These are phyloP conservation scores for Ophiocordyceps sinensis DNA, from an alignment of 2,329 filamentous ascomycete genomes.

Conservation along the genomic window DNA sequence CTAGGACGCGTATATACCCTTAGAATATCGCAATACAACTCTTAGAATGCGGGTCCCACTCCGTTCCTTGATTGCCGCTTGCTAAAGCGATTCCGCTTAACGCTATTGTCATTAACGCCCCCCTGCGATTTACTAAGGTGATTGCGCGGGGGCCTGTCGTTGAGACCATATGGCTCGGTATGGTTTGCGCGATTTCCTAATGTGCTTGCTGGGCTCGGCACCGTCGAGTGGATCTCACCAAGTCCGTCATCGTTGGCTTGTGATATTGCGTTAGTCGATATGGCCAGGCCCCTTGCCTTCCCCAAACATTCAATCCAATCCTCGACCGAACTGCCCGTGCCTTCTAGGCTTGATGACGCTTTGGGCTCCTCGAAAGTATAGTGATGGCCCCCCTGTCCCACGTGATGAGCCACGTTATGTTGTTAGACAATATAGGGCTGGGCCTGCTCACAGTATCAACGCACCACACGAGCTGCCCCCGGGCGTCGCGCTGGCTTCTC, in stretches of 20 bases:
- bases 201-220: conserved; percentile 68
- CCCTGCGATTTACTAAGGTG: conserved; percentile 46
- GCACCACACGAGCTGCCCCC: conserved; percentile 76
- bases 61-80: conserved; percentile 90
- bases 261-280: conserved; percentile 54
- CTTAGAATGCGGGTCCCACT: conserved; percentile 70
- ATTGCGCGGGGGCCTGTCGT: conserved; percentile 39
- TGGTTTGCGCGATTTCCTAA: conserved; percentile 44
- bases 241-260: conserved; percentile 56
- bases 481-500: conserved; percentile 70
- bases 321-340: conserved; percentile 55
- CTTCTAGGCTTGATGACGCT: conserved; percentile 41
- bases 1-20: too few relatives aligned
- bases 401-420: conserved; percentile 8
- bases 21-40: background rate
- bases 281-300: conserved; percentile 69
- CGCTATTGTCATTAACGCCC: conserved; percentile 34
- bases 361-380: conserved; percentile 93
- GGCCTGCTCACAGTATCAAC: conserved; percentile 71
- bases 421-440: background rate
- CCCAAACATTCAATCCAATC: conserved; percentile 91
- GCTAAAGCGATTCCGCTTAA: conserved; percentile 61
- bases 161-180: conserved; percentile 31
- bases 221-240: conserved; percentile 51
- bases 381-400: conserved; percentile 65